Percentiles rank a stretch among this genome's conserved stretches.
Conservation (phyloP, 768 basidiomycete species). For the Mycena galopus region DNA sequence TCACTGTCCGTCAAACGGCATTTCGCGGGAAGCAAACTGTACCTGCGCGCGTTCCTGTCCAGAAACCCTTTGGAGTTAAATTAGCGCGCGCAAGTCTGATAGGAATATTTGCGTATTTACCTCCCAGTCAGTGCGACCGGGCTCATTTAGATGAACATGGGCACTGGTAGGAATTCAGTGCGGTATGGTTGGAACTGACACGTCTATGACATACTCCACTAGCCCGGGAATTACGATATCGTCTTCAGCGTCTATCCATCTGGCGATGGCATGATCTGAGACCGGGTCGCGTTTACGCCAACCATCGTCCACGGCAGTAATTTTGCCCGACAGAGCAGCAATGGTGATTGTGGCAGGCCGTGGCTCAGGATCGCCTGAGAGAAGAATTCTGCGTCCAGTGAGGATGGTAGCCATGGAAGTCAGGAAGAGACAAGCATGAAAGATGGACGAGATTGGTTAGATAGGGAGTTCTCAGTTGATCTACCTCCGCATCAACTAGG, state of each 20-base stretch:
- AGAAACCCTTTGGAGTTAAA: slow-evolving; percentile 67
- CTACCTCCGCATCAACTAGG: neutral
- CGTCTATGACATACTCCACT: slow-evolving; percentile 70
- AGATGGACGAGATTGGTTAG: neutral
- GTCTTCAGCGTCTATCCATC: slow-evolving; percentile 69
- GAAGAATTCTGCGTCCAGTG: slow-evolving; percentile 68
- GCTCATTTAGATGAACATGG: slow-evolving; percentile 95
- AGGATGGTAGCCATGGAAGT: slow-evolving; percentile 50
- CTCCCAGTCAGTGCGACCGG: slow-evolving; percentile 94
- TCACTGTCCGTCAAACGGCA: neutral
- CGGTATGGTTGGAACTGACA: slow-evolving; percentile 3
- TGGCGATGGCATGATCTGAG: slow-evolving; percentile 40
- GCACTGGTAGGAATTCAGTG: slow-evolving; percentile 60
- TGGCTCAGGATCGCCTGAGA: slow-evolving; percentile 62
- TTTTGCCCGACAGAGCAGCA: slow-evolving; percentile 73
- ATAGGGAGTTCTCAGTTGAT: too few relatives aligned
- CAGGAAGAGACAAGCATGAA: neutral
- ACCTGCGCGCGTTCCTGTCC: slow-evolving; percentile 85
- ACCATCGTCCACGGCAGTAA: slow-evolving; percentile 59
- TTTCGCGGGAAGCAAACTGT: neutral
- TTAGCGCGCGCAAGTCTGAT: neutral
- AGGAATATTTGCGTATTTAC: neutral
- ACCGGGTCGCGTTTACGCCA: slow-evolving; percentile 49
- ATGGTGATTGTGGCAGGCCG: slow-evolving; percentile 77
- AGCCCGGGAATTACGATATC: slow-evolving; percentile 81